Conservation (phyloP, 306 rosid genomes). For the Casuarina glauca region DNA sequence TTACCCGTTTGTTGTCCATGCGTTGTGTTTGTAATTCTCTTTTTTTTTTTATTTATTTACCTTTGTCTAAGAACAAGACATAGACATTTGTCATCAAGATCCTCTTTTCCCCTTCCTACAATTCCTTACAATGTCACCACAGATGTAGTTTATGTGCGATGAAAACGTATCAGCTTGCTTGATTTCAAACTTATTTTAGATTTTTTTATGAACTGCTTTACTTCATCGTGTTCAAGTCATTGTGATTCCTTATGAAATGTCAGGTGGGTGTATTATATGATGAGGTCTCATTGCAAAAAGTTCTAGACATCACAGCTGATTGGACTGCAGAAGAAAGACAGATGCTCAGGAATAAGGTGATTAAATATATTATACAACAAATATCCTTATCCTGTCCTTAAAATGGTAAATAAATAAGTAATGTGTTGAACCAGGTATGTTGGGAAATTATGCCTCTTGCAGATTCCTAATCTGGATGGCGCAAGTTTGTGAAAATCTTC, state of each 20-base stretch:
- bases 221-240: slow-evolving; percentile 25
- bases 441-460: background rate
- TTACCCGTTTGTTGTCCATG: slow-evolving; percentile 14
- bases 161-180: background rate
- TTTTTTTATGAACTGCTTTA: slow-evolving; percentile 16
- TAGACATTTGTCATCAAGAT: background rate
- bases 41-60: background rate
- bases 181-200: background rate
- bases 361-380: slow-evolving; percentile 9
- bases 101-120: background rate
- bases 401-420: background rate
- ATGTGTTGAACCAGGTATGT: background rate
- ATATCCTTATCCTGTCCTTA: background rate
- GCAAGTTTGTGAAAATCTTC: background rate
- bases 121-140: slow-evolving; percentile 6
- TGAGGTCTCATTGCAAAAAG: slow-evolving; percentile 72
- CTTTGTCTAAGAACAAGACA: background rate
- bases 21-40: slow-evolving; percentile 9
- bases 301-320: slow-evolving; percentile 83
- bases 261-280: slow-evolving; percentile 95
- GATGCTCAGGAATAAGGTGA: slow-evolving; percentile 93
- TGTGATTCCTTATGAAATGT: slow-evolving; percentile 34
- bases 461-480: background rate
- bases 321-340: slow-evolving; percentile 89
- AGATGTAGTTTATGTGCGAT: background rate